phyloP scores from a whole-genome alignment of 805 yeast species.

The Lipomyces japonicus region DNA sequence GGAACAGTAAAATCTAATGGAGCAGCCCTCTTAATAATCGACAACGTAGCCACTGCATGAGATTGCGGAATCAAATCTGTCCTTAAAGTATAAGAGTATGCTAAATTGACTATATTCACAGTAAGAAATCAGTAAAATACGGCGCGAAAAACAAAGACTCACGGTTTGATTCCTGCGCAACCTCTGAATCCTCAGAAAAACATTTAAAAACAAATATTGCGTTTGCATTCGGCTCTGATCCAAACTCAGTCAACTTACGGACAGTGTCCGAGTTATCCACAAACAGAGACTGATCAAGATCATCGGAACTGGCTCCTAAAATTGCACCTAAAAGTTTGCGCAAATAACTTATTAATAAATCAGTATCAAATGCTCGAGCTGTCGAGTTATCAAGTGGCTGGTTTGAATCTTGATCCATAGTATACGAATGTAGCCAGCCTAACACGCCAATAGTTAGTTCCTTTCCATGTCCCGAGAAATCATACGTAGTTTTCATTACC shows the following conservation, averaged over 20 bases:
- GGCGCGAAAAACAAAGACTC: neutral
- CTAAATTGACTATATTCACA: neutral
- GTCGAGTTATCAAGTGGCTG: too few species aligned
- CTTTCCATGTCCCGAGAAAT: too few species aligned
- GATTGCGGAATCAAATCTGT: constrained; percentile 1
- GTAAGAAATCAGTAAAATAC: neutral
- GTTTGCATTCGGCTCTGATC: constrained; percentile 28
- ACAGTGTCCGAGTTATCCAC: constrained; percentile 13
- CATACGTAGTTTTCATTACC: too few species aligned
- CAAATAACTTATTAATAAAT: constrained; percentile 16
- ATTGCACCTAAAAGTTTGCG: constrained; percentile 21
- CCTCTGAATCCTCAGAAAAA: constrained; percentile 8
- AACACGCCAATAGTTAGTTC: too few species aligned
- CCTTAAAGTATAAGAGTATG: constrained; percentile 5
- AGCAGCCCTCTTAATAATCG: constrained; percentile 30
- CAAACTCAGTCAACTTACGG: constrained; percentile 23
- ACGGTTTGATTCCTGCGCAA: neutral
- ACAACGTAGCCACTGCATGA: constrained; percentile 27
- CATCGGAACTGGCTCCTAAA: constrained; percentile 28
- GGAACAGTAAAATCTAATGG: constrained; percentile 18
- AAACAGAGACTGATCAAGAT: constrained; percentile 27
- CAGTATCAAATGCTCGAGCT: constrained; percentile 1
- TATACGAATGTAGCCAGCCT: too few species aligned
- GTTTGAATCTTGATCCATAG: too few species aligned
- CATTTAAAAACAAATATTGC: constrained; percentile 32